phyloP scores from a whole-genome alignment of 75 land plant genomes.

The Pseudotsuga menziesii region DNA sequence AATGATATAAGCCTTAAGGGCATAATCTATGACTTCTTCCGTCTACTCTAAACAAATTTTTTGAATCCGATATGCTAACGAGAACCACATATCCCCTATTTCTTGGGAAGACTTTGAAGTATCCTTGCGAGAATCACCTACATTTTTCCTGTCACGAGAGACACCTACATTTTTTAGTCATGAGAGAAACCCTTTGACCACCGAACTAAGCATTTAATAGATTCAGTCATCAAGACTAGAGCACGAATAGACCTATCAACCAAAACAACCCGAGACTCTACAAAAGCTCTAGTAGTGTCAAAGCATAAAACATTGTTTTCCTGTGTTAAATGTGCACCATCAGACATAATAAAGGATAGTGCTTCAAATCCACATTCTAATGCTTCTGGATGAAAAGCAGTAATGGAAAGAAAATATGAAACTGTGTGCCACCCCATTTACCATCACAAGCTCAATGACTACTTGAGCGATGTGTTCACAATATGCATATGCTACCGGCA shows the following conservation, averaged over 20 bases:
- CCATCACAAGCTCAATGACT: constrained; percentile 83
- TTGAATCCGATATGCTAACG: constrained; percentile 68
- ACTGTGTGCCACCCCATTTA: constrained; percentile 96
- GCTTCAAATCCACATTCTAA: constrained; percentile 95
- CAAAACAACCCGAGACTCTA: constrained; percentile 79
- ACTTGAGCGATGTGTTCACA: constrained; percentile 96
- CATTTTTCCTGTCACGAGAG: constrained; percentile 23
- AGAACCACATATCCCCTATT: constrained; percentile 87
- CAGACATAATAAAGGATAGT: constrained; percentile 75
- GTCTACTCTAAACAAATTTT: constrained; percentile 80
- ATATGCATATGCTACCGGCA: constrained; percentile 90
- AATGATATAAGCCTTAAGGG: constrained; percentile 64
- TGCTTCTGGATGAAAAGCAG: constrained; percentile 92
- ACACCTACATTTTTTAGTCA: too few relatives aligned
- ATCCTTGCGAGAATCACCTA: constrained; percentile 7
- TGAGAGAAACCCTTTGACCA: constrained; percentile 39
- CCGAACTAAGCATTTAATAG: constrained; percentile 51
- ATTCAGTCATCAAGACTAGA: constrained; percentile 80
- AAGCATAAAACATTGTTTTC: constrained; percentile 73
- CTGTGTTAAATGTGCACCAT: constrained; percentile 83
- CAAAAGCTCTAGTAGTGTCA: constrained; percentile 87
- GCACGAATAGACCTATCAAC: constrained; percentile 77
- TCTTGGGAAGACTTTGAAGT: constrained; percentile 47
- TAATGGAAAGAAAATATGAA: constrained; percentile 73
- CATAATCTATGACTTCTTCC: constrained; percentile 92